Base-by-base conservation (phyloP, 1,284 basidiomycete genomes). In the Naganishia sp. region DNA sequence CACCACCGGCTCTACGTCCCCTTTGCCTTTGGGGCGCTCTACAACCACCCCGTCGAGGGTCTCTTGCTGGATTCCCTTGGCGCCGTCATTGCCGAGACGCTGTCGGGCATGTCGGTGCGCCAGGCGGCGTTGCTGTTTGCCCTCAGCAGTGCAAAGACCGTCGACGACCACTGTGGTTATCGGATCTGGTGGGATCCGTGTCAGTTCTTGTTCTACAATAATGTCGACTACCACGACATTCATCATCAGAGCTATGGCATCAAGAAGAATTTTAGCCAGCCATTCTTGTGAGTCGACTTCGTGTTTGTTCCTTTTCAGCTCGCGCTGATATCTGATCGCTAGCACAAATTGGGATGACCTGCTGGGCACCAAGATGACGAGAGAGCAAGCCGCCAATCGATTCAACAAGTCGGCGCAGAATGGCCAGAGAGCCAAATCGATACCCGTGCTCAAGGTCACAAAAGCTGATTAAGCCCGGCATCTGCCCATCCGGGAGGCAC, bases 131-230 rank as follows among this genome's bases (percentile, higher is more conserved):
- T 97, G 54, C 83, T 98, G 65, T 99, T 98, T 77, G 82, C 82
- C 10, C 81, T 98, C 69, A 90, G 90, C 18, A 90, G 90, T 0
- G 81, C 91, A 74, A 99, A 99, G 83, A 98, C 95, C 0, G 93
- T 99, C 51, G 94, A 97, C 72, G 96, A 99, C 77, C 95, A 99
- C 79, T 97, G 94, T 70, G 95, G 95, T 0, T 97, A 96, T 77
- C 83, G 80, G 31, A 81, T 98, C 25, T 92, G 92, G 61, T 93
- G 88, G 80, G 94, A 96, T 75, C 91, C 91, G 1, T 82, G 94
- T 53, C 94, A 98, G 77, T 75, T 92, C 72, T 74, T 97, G 65
- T 92, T 89, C 68, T 83, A 85, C n/a, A 99, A 99, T 78, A 96
- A 92, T 75, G 90, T 94, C 2, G 92, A 96, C 77, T 99, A 97